Conservation (phyloP, 2,329 filamentous ascomycete genomes). For the Aspergillus spinulosporus region DNA sequence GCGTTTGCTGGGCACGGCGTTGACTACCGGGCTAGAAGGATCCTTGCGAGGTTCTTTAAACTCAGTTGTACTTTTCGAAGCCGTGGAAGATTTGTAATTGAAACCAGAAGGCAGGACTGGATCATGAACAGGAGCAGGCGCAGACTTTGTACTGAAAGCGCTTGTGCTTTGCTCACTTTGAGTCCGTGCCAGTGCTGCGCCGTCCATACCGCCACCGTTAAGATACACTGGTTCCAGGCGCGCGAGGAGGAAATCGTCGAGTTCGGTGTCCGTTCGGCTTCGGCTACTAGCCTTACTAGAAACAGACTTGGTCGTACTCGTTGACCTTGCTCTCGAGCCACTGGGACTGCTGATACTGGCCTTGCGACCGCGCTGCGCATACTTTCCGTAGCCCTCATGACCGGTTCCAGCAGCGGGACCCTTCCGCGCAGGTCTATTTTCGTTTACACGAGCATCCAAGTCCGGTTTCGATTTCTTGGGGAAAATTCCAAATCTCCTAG, state of each 20-base stretch:
- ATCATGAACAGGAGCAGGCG: conserved; percentile 24
- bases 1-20: neutral
- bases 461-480: conserved; percentile 68
- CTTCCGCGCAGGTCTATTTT: conserved; percentile 63
- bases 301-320: conserved; percentile 42
- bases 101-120: conserved; percentile 30
- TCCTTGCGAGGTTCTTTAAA: conserved; percentile 6
- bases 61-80: conserved; percentile 22
- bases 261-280: conserved; percentile 44
- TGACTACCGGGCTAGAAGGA: conserved; percentile 5
- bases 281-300: conserved; percentile 44
- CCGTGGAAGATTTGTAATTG: conserved; percentile 37
- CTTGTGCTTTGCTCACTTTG: conserved; percentile 44
- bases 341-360: conserved; percentile 43
- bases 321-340: conserved; percentile 42
- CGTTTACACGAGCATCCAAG: conserved; percentile 46
- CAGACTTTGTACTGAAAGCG: conserved; percentile 34
- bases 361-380: conserved; percentile 48
- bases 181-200: conserved; percentile 36
- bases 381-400: conserved; percentile 66
- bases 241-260: conserved; percentile 51
- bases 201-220: conserved; percentile 45
- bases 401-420: conserved; percentile 91
- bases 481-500: conserved; percentile 77
- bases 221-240: conserved; percentile 53